These are phyloP conservation scores for Hygrophila difformis DNA, from an alignment of 257 asterid species.

Conservation along the genomic window DNA sequence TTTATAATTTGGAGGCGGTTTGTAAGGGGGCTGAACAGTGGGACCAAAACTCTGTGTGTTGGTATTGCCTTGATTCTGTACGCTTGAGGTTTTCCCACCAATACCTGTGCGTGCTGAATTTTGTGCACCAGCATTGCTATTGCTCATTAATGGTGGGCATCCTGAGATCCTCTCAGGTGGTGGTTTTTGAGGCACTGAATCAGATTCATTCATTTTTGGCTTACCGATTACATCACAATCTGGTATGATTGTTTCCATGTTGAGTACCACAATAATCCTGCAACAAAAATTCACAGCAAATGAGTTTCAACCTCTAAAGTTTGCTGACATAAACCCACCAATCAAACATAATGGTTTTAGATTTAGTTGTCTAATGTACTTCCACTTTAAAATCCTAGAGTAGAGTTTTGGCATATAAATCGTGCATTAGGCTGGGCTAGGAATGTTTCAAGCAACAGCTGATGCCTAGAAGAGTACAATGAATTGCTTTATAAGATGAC, in stretches of 20 bases:
- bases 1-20: slow-evolving; percentile 86
- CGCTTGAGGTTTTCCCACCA: slow-evolving; percentile 23
- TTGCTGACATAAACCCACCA: slow-evolving; percentile 5
- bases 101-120: slow-evolving; percentile 28
- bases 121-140: slow-evolving; percentile 27
- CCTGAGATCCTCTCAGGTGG: slow-evolving; percentile 28
- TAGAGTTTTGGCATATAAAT: neutral
- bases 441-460: no score
- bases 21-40: slow-evolving; percentile 76
- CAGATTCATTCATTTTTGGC: slow-evolving; percentile 42
- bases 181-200: slow-evolving; percentile 37
- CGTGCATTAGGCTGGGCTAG: slow-evolving; percentile 8
- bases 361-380: slow-evolving; percentile 5
- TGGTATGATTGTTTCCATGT: slow-evolving; percentile 82
- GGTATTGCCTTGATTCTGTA: slow-evolving; percentile 30
- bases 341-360: slow-evolving; percentile 3
- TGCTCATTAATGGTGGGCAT: slow-evolving; percentile 21
- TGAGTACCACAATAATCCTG: slow-evolving; percentile 82
- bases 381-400: slow-evolving; percentile 4
- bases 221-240: slow-evolving; percentile 71
- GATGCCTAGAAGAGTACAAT: no score
- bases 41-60: slow-evolving; percentile 52
- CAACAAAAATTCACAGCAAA: slow-evolving; percentile 20
- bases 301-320: slow-evolving; percentile 12
- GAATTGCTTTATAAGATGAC: no score